Evolutionary conservation across 495 filamentous ascomycete genomes (phyloP).

Genomic region (Penicillium waksmanii): DNA sequence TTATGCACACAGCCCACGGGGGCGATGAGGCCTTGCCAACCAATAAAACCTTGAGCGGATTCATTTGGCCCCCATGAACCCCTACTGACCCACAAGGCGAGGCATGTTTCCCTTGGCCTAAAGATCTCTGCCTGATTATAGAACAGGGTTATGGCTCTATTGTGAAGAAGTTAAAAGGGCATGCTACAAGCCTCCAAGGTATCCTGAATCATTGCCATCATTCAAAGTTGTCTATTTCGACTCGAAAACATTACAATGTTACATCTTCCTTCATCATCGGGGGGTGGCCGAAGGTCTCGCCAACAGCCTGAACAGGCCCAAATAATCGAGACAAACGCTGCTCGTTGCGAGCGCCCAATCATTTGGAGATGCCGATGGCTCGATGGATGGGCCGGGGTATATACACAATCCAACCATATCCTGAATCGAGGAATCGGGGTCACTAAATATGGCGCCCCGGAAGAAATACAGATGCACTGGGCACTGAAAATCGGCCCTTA

Average conservation of each 20-base stretch:
- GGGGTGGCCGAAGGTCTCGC: neutral
- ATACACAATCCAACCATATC: neutral
- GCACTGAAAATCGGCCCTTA: neutral
- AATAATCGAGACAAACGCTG: neutral
- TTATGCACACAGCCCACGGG: neutral
- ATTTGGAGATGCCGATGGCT: neutral
- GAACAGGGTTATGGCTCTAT: too few relatives aligned
- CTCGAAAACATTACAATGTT: neutral
- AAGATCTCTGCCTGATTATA: neutral
- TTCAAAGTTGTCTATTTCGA: too few relatives aligned
- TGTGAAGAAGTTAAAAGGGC: neutral
- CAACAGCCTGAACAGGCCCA: neutral
- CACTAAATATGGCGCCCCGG: neutral
- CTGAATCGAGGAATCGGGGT: neutral
- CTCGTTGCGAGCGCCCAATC: neutral
- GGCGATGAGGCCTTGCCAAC: neutral
- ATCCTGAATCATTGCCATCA: neutral
- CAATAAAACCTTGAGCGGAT: neutral
- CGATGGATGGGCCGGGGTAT: neutral
- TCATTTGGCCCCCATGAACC: neutral
- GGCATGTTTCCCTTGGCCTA: neutral
- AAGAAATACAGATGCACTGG: constrained; percentile 1
- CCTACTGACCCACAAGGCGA: neutral
- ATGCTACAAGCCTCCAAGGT: neutral
- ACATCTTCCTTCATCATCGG: neutral